Percentiles rank a stretch among this genome's conserved stretches.
Conservation (phyloP, 441 rosid species). For the Populus hybrid region DNA sequence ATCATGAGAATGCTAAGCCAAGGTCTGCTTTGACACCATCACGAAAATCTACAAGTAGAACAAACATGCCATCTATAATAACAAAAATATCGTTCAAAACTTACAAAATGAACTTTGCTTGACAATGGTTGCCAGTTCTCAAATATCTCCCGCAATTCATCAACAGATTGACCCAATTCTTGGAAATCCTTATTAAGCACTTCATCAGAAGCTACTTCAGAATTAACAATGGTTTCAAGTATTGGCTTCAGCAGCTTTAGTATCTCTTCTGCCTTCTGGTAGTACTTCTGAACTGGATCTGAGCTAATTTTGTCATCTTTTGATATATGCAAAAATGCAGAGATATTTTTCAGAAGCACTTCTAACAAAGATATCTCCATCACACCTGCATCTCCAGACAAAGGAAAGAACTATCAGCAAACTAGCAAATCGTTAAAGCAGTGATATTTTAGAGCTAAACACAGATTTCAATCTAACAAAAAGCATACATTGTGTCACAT, state of each 20-base stretch:
- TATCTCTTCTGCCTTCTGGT: conserved; percentile 64
- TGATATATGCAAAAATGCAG: conserved; percentile 52
- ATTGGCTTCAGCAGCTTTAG: conserved; percentile 72
- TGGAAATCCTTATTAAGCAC: conserved; percentile 51
- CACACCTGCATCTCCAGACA: conserved; percentile 38
- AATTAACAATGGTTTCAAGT: conserved; percentile 57
- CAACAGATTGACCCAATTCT: conserved; percentile 63
- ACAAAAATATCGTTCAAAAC: conserved; percentile 27
- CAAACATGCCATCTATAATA: not conserved
- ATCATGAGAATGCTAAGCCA: not conserved
- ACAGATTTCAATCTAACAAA: not conserved
- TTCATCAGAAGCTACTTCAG: conserved; percentile 54
- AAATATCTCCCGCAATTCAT: conserved; percentile 56
- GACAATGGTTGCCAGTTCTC: conserved; percentile 64
- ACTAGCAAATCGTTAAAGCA: not conserved
- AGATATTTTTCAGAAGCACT: conserved; percentile 55
- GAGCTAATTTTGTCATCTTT: conserved; percentile 41
- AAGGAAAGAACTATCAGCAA: conserved; percentile 5
- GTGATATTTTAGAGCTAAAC: not conserved
- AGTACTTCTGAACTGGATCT: conserved; percentile 60
- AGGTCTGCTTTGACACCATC: not conserved
- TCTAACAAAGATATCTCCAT: conserved; percentile 78
- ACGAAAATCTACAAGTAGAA: not conserved
- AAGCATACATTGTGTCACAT: not conserved
- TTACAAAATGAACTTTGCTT: conserved; percentile 78